Conservation (phyloP, 495 filamentous ascomycete species). For the Penicillium manginii region DNA sequence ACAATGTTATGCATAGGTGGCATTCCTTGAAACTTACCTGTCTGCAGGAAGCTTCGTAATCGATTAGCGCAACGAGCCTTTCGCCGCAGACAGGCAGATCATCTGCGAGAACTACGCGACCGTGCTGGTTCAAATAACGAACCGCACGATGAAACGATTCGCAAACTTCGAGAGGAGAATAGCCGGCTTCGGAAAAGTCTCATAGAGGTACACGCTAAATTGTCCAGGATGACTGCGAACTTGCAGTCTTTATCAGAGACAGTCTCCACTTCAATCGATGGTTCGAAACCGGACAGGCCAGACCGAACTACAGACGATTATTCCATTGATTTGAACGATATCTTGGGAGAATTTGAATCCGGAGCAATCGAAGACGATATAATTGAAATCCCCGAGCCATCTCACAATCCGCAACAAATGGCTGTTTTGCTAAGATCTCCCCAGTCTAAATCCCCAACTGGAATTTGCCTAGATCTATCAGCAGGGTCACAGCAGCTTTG, state of each 20-base stretch:
- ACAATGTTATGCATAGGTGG: background rate
- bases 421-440: background rate
- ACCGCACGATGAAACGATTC: conserved; percentile 13
- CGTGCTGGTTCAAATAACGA: conserved; percentile 11
- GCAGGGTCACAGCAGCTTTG: background rate
- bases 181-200: conserved; percentile 9
- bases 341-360: background rate
- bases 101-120: conserved; percentile 10
- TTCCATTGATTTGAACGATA: background rate
- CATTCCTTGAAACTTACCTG: background rate
- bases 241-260: conserved; percentile 5
- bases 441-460: background rate
- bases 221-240: conserved; percentile 6
- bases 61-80: conserved; percentile 7
- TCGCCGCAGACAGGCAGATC: conserved; percentile 11
- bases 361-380: conserved; percentile 1
- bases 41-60: conserved; percentile 5
- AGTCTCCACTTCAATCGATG: conserved; percentile 1
- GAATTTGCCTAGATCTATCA: background rate
- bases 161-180: conserved; percentile 12
- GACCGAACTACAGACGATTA: background rate
- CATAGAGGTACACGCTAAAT: conserved; percentile 9
- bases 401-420: background rate
- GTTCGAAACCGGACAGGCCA: background rate
- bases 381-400: background rate